These are phyloP conservation scores for Coemansia sp. DNA, from an alignment of 192 early-diverging fungal genomes.

Conservation along the genomic window DNA sequence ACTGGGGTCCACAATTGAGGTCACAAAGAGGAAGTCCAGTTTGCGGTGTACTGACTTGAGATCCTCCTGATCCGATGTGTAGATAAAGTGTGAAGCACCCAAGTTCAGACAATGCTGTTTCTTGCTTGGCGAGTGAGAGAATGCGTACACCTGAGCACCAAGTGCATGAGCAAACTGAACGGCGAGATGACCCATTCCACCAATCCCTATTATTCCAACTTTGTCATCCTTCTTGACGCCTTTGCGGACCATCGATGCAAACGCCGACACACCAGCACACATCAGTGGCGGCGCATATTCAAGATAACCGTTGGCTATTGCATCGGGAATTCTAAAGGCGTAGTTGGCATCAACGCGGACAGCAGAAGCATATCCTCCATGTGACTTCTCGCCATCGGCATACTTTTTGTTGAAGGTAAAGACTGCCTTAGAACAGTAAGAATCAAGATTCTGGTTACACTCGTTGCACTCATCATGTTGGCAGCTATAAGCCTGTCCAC, in stretches of 20 bases:
- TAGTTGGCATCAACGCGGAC: constrained; percentile 59
- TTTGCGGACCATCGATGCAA: constrained; percentile 64
- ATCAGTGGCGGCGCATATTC: constrained; percentile 69
- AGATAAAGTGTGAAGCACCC: constrained; percentile 60
- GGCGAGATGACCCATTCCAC: constrained; percentile 73
- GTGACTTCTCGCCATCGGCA: constrained; percentile 52
- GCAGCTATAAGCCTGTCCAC: constrained; percentile 62
- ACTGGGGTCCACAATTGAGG: constrained; percentile 30
- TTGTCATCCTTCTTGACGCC: constrained; percentile 60
- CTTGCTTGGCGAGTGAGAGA: constrained; percentile 59
- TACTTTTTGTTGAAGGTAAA: constrained; percentile 59
- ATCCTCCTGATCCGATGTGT: constrained; percentile 29
- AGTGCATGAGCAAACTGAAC: constrained; percentile 62
- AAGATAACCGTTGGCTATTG: constrained; percentile 37
- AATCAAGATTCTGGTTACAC: constrained; percentile 51
- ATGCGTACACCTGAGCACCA: constrained; percentile 52
- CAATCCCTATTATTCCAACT: constrained; percentile 76
- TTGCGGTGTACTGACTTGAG: constrained; percentile 21
- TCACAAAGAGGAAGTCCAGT: constrained; percentile 44
- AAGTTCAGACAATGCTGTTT: constrained; percentile 57
- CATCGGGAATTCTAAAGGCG: constrained; percentile 60
- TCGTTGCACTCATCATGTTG: constrained; percentile 48
- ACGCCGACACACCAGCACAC: constrained; percentile 82
- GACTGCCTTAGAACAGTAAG: constrained; percentile 45
- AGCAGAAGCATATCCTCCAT: constrained; percentile 62